Evolutionary conservation across 345 rosid species (phyloP).

Genomic region (Populus davidiana): DNA sequence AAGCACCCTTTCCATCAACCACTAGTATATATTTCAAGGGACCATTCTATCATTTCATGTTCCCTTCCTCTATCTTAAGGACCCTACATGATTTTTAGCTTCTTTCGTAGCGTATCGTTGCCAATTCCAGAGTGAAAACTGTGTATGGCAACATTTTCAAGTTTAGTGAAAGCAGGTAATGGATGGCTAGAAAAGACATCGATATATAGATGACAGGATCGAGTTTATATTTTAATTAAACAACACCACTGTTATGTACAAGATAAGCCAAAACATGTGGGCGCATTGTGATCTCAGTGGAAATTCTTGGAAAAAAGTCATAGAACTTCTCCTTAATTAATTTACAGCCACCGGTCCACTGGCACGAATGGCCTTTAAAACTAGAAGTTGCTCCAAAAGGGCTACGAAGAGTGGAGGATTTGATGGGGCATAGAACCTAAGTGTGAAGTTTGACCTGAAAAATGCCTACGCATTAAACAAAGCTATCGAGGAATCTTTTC

Average conservation of each 20-base stretch:
- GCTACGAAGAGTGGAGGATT: constrained; percentile 9
- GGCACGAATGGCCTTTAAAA: neutral
- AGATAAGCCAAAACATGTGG: neutral
- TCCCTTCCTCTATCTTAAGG: neutral
- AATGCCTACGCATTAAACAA: constrained; percentile 25
- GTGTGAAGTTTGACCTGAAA: constrained; percentile 26
- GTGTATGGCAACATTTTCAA: neutral
- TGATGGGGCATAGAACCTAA: constrained; percentile 1
- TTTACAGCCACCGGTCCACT: neutral
- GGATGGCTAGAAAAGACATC: neutral
- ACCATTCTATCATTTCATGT: neutral
- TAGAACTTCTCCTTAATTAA: neutral
- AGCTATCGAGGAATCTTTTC: constrained; percentile 27
- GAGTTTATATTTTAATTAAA: neutral
- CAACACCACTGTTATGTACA: neutral
- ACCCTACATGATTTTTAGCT: neutral
- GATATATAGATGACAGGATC: neutral
- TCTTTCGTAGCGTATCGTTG: neutral
- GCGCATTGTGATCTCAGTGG: constrained; percentile 7
- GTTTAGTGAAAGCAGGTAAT: neutral
- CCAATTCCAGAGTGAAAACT: neutral
- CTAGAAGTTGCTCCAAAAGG: neutral
- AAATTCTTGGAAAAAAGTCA: constrained; percentile 3
- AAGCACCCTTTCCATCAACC: neutral
- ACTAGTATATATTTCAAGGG: neutral